phyloP scores from a whole-genome alignment of 805 yeast genomes.

The Scheffersomyces amazonensis region DNA sequence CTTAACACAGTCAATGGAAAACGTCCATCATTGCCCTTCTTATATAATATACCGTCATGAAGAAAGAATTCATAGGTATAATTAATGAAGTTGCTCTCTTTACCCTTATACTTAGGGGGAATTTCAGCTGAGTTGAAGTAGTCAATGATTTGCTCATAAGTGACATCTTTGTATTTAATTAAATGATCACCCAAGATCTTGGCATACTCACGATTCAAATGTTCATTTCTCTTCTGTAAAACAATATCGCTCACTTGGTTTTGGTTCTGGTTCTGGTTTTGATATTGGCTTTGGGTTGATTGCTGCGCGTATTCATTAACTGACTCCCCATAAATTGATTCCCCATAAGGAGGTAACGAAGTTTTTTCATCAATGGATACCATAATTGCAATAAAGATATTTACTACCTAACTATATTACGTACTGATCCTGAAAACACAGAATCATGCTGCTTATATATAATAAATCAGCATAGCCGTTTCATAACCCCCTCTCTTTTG shows the following conservation, averaged over 20 bases:
- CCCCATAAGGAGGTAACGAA: too few relatives aligned
- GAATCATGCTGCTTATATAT: too few relatives aligned
- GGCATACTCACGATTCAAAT: background rate
- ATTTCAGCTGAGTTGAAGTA: background rate
- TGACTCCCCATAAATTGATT: too few relatives aligned
- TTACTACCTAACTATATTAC: too few relatives aligned
- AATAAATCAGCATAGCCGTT: too few relatives aligned
- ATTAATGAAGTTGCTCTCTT: background rate
- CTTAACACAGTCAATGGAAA: background rate
- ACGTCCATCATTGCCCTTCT: background rate
- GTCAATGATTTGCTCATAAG: background rate
- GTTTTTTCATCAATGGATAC: too few relatives aligned
- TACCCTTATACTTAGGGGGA: background rate
- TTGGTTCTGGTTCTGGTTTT: too few relatives aligned
- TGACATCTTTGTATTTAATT: background rate
- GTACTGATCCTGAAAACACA: too few relatives aligned
- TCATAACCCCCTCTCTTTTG: too few relatives aligned
- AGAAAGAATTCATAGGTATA: background rate
- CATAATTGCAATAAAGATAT: too few relatives aligned
- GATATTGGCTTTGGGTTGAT: too few relatives aligned
- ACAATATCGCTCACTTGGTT: background rate
- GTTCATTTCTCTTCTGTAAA: background rate
- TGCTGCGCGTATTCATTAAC: too few relatives aligned
- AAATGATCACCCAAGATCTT: background rate
- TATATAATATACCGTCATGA: background rate